Base-by-base conservation (phyloP, 495 filamentous ascomycete species). In the Astrothelium macrocarpum region DNA sequence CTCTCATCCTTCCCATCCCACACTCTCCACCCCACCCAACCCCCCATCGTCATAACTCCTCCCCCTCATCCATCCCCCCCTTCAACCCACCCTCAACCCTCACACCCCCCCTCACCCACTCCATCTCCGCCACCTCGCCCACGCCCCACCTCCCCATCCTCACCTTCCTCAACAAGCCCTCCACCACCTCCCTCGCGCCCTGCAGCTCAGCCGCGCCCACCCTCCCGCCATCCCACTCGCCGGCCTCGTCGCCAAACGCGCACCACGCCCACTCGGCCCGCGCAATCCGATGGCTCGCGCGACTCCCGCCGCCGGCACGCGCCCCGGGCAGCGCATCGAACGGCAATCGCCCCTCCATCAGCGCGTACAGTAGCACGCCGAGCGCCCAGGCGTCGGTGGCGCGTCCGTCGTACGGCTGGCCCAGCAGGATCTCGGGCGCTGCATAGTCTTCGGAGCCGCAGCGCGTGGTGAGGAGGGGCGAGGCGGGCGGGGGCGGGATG, bases 381-480 rank as follows among this genome's bases (percentile, higher is more conserved):
- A 97, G 81, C 0, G 93, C 92, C 94, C 94, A 98, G 23, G 91
- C 91, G 70, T 98, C 94, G 2, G 90, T 93, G 7, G 84, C 80
- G 23, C 95, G 91, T 36, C 95, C 94, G 72, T 98, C 94, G 71
- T 98, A 98, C 4, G 90, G 82, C 71, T 95, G 91, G 23, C 91
- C 91, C 80, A 98, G 90, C 26, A 98, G 86, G 53, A 98, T 89
- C 73, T 98, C 94, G 0, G 94, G 94, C 0, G 94, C 91, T 2
- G 94, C 95, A 70, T 98, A 98, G 77, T 98, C 94, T 74, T 97
- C 94, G 36, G 88, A 93, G 20, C 94, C 94, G 72, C 94, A 98
- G 16, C 93, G 82, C 14, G 92, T 96, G 49, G 89, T 87, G 16
- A 98, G 81, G 31, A 93, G 78, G 9, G 85, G 83, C 25, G 81